phyloP scores from a whole-genome alignment of 2,329 filamentous ascomycete genomes.

The Botrytis tulipae region DNA sequence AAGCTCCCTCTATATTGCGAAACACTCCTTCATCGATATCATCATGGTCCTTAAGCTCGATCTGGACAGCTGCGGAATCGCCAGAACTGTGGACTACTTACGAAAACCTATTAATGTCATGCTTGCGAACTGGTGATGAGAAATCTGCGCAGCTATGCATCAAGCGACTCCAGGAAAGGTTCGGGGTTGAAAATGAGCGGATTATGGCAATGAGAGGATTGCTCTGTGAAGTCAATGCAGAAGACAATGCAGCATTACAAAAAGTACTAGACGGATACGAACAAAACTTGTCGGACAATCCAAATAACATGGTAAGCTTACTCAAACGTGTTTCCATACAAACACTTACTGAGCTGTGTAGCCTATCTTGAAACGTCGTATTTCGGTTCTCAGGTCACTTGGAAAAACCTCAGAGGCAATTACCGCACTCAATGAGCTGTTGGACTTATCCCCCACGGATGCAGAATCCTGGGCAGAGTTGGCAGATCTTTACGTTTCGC shows the following conservation, averaged over 20 bases:
- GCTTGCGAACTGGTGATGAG: slow-evolving; percentile 81
- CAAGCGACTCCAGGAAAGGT: slow-evolving; percentile 72
- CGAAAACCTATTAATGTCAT: slow-evolving; percentile 83
- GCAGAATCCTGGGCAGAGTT: slow-evolving; percentile 92
- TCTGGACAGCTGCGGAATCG: slow-evolving; percentile 62
- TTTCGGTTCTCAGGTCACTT: slow-evolving; percentile 75
- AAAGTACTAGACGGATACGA: slow-evolving; percentile 76
- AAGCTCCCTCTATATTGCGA: slow-evolving; percentile 56
- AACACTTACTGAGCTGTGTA: slow-evolving; percentile 43
- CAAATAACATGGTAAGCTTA: slow-evolving; percentile 71
- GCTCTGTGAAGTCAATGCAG: slow-evolving; percentile 78
- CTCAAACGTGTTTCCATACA: slow-evolving; percentile 6
- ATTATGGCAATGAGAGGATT: slow-evolving; percentile 81
- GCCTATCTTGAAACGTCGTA: slow-evolving; percentile 81
- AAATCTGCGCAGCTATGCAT: slow-evolving; percentile 72
- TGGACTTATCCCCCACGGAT: slow-evolving; percentile 85
- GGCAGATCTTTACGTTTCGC: slow-evolving; percentile 77
- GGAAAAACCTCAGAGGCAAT: slow-evolving; percentile 71
- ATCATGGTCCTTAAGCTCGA: slow-evolving; percentile 51
- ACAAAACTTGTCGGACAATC: slow-evolving; percentile 67
- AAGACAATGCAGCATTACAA: slow-evolving; percentile 62
- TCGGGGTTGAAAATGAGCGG: slow-evolving; percentile 80
- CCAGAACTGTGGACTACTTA: slow-evolving; percentile 80
- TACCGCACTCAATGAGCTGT: slow-evolving; percentile 66
- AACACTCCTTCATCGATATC: slow-evolving; percentile 55